Percentiles rank a stretch among this genome's conserved stretches.
phyloP scores from a whole-genome alignment of 306 rosid species.

The Dryas octopetala region DNA sequence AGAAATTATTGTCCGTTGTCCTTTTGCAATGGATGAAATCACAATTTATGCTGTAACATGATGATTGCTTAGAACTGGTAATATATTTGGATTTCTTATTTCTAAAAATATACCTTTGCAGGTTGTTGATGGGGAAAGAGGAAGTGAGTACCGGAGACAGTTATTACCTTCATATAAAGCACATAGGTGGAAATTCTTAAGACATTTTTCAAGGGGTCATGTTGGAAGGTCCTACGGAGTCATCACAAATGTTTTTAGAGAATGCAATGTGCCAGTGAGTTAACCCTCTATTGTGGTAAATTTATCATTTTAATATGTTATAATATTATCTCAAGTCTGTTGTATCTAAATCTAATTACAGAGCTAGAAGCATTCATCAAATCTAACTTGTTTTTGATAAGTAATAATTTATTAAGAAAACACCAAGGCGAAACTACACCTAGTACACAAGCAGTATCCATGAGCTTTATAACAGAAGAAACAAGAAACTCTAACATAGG shows the following conservation, averaged over 20 bases:
- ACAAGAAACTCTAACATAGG: neutral
- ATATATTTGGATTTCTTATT: neutral
- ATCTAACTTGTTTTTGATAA: neutral
- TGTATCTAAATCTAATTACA: neutral
- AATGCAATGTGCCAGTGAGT: conserved; percentile 78
- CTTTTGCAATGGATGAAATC: neutral
- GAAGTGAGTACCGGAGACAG: conserved; percentile 66
- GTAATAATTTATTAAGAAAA: too few species aligned
- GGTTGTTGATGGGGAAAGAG: conserved; percentile 87
- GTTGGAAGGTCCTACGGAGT: conserved; percentile 55
- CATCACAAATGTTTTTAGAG: conserved; percentile 46
- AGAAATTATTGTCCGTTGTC: too few species aligned
- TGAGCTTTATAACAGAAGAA: neutral
- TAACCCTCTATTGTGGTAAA: conserved; percentile 7
- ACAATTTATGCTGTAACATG: neutral
- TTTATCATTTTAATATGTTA: neutral
- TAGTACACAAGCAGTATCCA: too few species aligned
- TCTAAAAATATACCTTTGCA: conserved; percentile 25
- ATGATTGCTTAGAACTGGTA: neutral
- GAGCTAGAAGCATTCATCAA: neutral
- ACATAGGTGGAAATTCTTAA: conserved; percentile 54
- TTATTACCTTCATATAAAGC: conserved; percentile 87
- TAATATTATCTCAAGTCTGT: neutral
- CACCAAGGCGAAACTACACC: too few species aligned
- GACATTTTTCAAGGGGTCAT: conserved; percentile 49